Conservation (phyloP, 148 eudicot genomes). For the Linanthus parryae region DNA sequence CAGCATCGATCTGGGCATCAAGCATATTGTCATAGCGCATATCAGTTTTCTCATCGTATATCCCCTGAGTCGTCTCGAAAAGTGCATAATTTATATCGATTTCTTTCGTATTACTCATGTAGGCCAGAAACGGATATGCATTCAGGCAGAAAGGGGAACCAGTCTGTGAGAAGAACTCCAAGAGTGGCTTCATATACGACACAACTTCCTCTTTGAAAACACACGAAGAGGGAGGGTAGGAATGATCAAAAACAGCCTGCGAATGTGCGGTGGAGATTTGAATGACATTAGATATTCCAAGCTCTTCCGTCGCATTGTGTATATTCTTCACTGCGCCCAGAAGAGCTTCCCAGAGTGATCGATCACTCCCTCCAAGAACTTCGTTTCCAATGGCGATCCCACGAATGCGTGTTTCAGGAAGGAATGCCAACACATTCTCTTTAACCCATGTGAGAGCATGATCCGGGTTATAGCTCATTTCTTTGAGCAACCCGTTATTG, state of each 20-base stretch:
- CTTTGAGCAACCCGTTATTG: slow-evolving; percentile 51
- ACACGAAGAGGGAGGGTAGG: slow-evolving; percentile 80
- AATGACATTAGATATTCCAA: slow-evolving; percentile 35
- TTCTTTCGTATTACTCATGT: slow-evolving; percentile 49
- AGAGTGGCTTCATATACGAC: slow-evolving; percentile 58
- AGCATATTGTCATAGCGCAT: slow-evolving; percentile 85
- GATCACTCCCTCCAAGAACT: slow-evolving; percentile 49
- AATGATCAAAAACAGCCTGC: slow-evolving; percentile 49
- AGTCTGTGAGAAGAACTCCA: slow-evolving; percentile 50
- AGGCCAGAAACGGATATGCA: slow-evolving; percentile 77
- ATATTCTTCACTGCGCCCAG: slow-evolving; percentile 65
- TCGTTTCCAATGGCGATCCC: slow-evolving; percentile 85
- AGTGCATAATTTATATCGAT: slow-evolving; percentile 75
- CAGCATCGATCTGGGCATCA: slow-evolving; percentile 83
- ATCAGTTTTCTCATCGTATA: slow-evolving; percentile 43
- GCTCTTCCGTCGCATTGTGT: slow-evolving; percentile 59
- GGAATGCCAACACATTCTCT: slow-evolving; percentile 50
- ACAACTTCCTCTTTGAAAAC: slow-evolving; percentile 36
- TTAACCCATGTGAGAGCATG: slow-evolving; percentile 69
- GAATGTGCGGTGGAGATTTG: slow-evolving; percentile 67
- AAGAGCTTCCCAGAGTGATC: slow-evolving; percentile 34
- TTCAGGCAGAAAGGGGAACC: slow-evolving; percentile 76
- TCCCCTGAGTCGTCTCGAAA: slow-evolving; percentile 44
- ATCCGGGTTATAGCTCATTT: slow-evolving; percentile 54
- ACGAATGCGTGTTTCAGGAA: slow-evolving; percentile 55